Evolutionary conservation across 345 rosid genomes (phyloP).

Genomic region (Salix viminalis): DNA sequence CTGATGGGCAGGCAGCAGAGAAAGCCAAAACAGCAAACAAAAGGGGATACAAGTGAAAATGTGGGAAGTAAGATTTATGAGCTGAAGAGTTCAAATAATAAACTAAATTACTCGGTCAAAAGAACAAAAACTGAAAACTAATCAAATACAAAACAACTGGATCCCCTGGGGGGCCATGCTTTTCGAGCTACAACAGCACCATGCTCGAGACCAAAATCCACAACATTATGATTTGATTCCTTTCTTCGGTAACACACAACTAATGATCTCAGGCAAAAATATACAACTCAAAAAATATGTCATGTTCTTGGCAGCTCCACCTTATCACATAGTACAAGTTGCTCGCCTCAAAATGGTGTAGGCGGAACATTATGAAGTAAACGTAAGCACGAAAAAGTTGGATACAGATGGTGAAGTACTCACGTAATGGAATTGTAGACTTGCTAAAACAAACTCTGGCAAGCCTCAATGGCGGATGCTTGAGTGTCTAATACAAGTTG

Average conservation of each 20-base stretch:
- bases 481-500: constrained; percentile 46
- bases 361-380: constrained; percentile 7
- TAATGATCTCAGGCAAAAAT: constrained; percentile 28
- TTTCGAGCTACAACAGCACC: constrained; percentile 24
- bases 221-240: constrained; percentile 23
- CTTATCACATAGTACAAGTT: constrained; percentile 35
- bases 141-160: constrained; percentile 34
- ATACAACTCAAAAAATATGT: constrained; percentile 32
- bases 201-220: constrained; percentile 38
- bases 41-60: neutral
- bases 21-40: neutral
- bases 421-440: neutral
- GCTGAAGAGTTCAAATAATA: constrained; percentile 5
- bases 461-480: constrained; percentile 54
- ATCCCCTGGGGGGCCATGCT: constrained; percentile 22
- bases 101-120: constrained; percentile 18
- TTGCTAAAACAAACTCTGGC: constrained; percentile 41
- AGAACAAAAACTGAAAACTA: constrained; percentile 24
- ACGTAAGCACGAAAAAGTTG: neutral
- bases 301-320: constrained; percentile 29
- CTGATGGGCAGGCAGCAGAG: neutral
- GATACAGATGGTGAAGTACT: constrained; percentile 4
- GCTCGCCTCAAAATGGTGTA: constrained; percentile 22
- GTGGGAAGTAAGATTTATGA: constrained; percentile 8
- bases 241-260: constrained; percentile 31